Base-by-base conservation (phyloP, 768 basidiomycete genomes). In the Dentipellis fragilis region DNA sequence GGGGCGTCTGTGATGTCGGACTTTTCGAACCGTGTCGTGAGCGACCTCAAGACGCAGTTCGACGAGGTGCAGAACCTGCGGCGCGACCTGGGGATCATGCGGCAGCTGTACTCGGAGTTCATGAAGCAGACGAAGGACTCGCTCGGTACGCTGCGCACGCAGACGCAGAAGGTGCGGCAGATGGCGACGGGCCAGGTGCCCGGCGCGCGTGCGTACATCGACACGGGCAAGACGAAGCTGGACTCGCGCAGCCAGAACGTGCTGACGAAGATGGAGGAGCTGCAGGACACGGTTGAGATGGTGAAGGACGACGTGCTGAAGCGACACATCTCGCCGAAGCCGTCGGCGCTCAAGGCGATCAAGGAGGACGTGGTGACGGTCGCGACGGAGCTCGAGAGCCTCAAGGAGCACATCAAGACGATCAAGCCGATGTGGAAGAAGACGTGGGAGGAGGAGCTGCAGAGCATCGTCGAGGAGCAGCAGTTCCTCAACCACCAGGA, bases 381-480 rank as follows among this genome's bases (percentile, higher is more conserved):
- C 23, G 77, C 81, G 16, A 68, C 71, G 10, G 87, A 93, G 71
- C 76, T 97, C 46, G 78, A 83, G 58, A 85, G 81, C 63, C 73
- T 98, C 56, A 81, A 81, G 64, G 83, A 85, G 62, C 91, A 95
- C 68, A 88, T 97, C 62, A 80, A 84, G 62, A 87, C 89, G 10
- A 80, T 94, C 64, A 92, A 88, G 65, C 93, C 95, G 45, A 91
- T 90, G 80, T 99, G 95, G 95, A 90, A 94, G 76, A 93, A 94
- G 78, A 97, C 93, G 17, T 99, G 95, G 95, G 89, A 90, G 65
- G 85, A 91, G 66, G 95, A 99, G 72, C 68, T 99, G 66, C 88
- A 92, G 75, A 91, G 92, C 61, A 93, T 99, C 55, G 88, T 97
- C 56, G 93, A 96, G 68, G 95, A 99, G 68, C 94, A 99, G 67